phyloP scores from a whole-genome alignment of 441 rosid genomes.

The Corymbia calophylla region DNA sequence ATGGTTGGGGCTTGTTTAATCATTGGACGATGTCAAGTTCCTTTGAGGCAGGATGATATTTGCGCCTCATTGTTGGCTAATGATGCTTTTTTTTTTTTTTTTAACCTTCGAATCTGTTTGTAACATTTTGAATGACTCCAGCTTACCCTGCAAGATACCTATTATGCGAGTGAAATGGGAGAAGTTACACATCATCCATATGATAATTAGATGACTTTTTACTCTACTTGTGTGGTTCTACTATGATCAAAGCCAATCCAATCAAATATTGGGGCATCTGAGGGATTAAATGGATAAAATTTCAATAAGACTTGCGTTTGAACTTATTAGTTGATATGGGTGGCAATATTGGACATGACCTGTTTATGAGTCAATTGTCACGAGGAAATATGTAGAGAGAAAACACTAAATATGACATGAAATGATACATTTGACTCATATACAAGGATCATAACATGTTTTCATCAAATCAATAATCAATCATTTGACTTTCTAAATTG shows the following conservation, averaged over 20 bases:
- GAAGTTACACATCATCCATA: not conserved
- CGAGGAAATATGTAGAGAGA: not conserved
- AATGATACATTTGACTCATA: not conserved
- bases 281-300: not conserved
- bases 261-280: not conserved
- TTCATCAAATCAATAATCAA: not conserved
- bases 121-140: too few species aligned
- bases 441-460: not conserved
- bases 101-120: too few species aligned
- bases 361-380: not conserved
- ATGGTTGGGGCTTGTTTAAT: too few species aligned
- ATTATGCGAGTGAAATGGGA: not conserved
- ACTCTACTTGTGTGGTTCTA: not conserved
- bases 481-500: not conserved
- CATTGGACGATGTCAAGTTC: too few species aligned
- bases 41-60: too few species aligned
- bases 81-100: too few species aligned
- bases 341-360: not conserved
- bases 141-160: not conserved
- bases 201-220: not conserved
- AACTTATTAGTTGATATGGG: not conserved
- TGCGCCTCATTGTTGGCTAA: too few species aligned
- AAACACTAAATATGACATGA: not conserved
- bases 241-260: not conserved
- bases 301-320: not conserved